Percentiles rank a stretch among this genome's conserved stretches.
Conservation (phyloP, 345 rosid species). For the Bruguiera sexangula region DNA sequence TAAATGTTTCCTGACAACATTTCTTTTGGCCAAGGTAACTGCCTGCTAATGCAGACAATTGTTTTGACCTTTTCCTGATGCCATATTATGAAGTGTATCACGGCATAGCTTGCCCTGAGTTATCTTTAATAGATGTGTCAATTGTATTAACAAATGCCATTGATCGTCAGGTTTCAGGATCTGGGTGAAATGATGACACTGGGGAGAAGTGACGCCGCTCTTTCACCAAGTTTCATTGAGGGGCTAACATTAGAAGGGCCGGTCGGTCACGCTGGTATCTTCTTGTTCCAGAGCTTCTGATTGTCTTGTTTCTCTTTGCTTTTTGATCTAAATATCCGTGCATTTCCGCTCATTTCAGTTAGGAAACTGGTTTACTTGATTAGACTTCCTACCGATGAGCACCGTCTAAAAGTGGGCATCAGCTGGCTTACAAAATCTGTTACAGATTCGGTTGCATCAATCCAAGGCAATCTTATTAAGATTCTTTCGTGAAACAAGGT, state of each 20-base stretch:
- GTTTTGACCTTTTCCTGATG: not conserved
- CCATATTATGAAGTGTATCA: not conserved
- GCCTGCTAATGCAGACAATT: no score
- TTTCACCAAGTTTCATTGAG: constrained; percentile 83
- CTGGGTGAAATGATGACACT: constrained; percentile 96
- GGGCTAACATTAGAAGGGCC: constrained; percentile 90
- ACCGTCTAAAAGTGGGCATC: constrained; percentile 77
- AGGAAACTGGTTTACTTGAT: constrained; percentile 82
- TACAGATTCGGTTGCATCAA: constrained; percentile 66
- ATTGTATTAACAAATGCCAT: constrained; percentile 1
- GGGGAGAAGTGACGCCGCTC: constrained; percentile 79
- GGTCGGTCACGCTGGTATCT: constrained; percentile 71
- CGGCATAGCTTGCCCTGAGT: not conserved
- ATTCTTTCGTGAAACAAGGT: constrained; percentile 42
- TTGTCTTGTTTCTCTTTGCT: not conserved
- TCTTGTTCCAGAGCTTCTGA: not conserved
- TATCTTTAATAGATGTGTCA: not conserved
- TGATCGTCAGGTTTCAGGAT: constrained; percentile 70
- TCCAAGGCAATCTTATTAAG: constrained; percentile 66
- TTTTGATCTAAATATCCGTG: not conserved
- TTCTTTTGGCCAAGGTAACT: no score
- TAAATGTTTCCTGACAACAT: no score
- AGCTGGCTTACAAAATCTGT: constrained; percentile 88
- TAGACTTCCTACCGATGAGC: constrained; percentile 90
- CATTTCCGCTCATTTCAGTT: constrained; percentile 40